Percentiles rank a stretch among this genome's conserved stretches.
Evolutionary conservation across 306 rosid species (phyloP).

Genomic region (Fagus crenata): DNA sequence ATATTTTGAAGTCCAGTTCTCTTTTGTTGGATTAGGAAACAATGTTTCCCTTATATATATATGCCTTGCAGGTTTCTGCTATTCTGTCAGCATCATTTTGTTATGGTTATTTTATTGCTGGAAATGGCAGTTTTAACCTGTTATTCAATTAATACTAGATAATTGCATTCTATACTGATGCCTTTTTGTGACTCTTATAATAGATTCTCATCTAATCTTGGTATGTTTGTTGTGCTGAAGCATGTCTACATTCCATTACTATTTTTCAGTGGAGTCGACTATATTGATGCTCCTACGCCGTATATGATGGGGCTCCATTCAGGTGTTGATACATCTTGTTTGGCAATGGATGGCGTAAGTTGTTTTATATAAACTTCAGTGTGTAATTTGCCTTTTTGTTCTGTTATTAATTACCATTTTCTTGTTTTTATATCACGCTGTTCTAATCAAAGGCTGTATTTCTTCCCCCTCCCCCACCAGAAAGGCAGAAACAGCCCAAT

Average conservation of each 20-base stretch:
- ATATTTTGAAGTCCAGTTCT: conserved; percentile 13
- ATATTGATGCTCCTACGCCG: conserved; percentile 98
- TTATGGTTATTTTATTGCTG: conserved; percentile 9
- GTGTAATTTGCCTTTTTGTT: conserved; percentile 15
- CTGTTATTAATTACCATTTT: conserved; percentile 17
- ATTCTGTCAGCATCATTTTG: conserved; percentile 14
- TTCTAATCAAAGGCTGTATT: background rate
- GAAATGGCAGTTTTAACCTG: background rate
- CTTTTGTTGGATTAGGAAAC: conserved; percentile 14
- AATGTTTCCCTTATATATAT: conserved; percentile 12
- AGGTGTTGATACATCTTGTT: conserved; percentile 77
- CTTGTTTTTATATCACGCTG: background rate
- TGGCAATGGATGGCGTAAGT: conserved; percentile 96
- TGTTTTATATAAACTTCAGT: conserved; percentile 22
- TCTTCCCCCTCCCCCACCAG: background rate
- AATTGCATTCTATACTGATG: conserved; percentile 18
- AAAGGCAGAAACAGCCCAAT: background rate
- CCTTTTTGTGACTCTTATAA: conserved; percentile 25
- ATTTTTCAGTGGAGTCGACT: conserved; percentile 99
- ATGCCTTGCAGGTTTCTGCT: conserved; percentile 12
- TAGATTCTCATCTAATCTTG: conserved; percentile 46
- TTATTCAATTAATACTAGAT: conserved; percentile 24
- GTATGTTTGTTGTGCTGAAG: conserved; percentile 66
- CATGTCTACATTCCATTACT: conserved; percentile 99
- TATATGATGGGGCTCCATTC: conserved; percentile 99